These are phyloP conservation scores for Scytalidium lignicola DNA, from an alignment of 2,329 filamentous ascomycete species.

Conservation along the genomic window DNA sequence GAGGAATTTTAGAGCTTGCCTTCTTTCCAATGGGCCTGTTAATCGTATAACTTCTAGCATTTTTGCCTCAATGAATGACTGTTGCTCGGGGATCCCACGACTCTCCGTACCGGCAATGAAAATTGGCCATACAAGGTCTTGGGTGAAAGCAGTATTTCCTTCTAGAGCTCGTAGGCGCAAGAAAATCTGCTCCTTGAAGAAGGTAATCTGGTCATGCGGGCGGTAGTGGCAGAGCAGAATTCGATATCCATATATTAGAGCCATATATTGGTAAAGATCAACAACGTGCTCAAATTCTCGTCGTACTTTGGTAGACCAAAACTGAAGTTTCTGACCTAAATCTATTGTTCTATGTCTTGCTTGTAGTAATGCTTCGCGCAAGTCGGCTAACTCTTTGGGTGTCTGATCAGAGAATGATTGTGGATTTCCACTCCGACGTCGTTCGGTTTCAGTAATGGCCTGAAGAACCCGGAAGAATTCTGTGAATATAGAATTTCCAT, in stretches of 20 bases:
- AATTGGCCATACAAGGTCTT: constrained; percentile 5
- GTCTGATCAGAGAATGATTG: neutral
- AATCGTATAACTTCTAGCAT: constrained; percentile 2
- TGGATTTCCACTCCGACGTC: neutral
- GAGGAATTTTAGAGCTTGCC: constrained; percentile 2
- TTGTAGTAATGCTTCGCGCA: neutral
- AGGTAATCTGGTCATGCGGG: neutral
- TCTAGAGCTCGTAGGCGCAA: neutral
- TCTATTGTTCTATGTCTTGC: neutral
- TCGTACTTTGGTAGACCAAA: neutral
- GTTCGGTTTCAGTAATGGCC: constrained; percentile 1
- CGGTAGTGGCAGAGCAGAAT: neutral
- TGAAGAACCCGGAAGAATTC: constrained; percentile 2
- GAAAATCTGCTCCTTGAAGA: constrained; percentile 1
- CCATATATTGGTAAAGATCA: constrained; percentile 3
- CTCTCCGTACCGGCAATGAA: constrained; percentile 5
- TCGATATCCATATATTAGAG: constrained; percentile 2
- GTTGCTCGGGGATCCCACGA: constrained; percentile 1
- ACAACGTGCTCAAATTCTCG: constrained; percentile 4
- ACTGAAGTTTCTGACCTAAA: neutral
- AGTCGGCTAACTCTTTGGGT: neutral
- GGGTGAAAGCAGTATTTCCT: constrained; percentile 1
- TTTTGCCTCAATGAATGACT: constrained; percentile 1
- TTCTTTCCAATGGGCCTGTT: constrained; percentile 2
- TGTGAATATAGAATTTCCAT: constrained; percentile 1